These are phyloP conservation scores for Pseudonitzschia multistriata DNA, from an alignment of 108 stramenopile species.

Conservation along the genomic window DNA sequence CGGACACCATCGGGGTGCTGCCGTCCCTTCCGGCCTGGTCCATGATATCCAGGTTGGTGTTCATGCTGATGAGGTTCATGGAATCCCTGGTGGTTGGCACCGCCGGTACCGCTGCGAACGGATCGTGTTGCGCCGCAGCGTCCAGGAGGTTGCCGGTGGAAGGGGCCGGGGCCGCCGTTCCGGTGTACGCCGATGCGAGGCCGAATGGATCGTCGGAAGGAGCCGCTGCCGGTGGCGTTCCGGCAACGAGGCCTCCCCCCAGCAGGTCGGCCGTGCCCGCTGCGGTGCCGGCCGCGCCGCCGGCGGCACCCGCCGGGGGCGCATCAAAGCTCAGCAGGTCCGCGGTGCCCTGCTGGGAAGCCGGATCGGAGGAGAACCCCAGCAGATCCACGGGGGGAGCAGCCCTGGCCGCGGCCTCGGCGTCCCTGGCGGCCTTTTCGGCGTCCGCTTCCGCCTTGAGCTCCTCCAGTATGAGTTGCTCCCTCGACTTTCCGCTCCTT, in stretches of 20 bases:
- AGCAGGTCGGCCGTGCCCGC: background rate
- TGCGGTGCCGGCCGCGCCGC: background rate
- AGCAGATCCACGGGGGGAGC: background rate
- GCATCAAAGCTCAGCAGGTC: conserved; percentile 39
- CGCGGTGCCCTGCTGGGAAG: conserved; percentile 7
- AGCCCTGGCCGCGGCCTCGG: conserved; percentile 11
- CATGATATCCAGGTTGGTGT: background rate
- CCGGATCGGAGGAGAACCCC: background rate
- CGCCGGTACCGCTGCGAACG: conserved; percentile 13
- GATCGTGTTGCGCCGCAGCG: conserved; percentile 15
- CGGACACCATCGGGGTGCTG: background rate
- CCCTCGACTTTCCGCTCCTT: conserved; percentile 6
- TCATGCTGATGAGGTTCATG: background rate
- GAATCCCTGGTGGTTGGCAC: background rate
- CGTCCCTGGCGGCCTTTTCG: conserved; percentile 15
- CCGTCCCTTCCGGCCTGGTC: background rate
- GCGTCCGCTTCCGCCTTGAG: conserved; percentile 20
- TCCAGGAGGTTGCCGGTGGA: background rate
- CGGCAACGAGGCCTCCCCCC: background rate
- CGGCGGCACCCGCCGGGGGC: background rate
- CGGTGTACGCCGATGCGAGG: background rate
- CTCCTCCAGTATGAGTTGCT: conserved; percentile 31
- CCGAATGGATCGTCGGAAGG: conserved; percentile 12
- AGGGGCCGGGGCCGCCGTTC: background rate
- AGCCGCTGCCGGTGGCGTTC: background rate